Evolutionary conservation across 495 filamentous ascomycete genomes (phyloP).

Genomic region (Jackrogersella multiformis): DNA sequence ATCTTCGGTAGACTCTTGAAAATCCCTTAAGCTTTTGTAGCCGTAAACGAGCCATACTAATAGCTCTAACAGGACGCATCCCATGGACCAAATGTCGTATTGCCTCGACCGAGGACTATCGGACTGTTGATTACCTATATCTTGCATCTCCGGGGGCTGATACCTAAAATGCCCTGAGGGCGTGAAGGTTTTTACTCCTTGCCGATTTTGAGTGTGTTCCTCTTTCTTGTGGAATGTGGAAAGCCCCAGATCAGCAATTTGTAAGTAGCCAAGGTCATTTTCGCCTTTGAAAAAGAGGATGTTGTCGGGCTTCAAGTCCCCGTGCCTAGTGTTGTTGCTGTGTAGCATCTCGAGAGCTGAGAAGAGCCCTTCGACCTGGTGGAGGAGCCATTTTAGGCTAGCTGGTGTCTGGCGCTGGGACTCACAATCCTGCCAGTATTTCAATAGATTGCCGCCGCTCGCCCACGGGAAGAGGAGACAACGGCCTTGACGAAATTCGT

Average conservation of each 20-base stretch:
- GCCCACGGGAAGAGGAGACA: background rate
- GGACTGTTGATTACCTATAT: background rate
- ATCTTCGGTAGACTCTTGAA: background rate
- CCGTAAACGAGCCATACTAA: slow-evolving; percentile 48
- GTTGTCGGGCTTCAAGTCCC: slow-evolving; percentile 34
- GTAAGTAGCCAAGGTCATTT: background rate
- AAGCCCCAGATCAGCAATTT: background rate
- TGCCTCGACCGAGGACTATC: slow-evolving; percentile 31
- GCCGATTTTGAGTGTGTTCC: background rate
- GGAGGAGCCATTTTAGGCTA: background rate
- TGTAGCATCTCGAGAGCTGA: background rate
- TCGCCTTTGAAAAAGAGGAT: slow-evolving; percentile 18
- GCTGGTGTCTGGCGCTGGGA: background rate
- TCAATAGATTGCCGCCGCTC: background rate
- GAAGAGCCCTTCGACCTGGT: background rate
- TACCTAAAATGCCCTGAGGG: background rate
- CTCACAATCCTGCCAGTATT: background rate
- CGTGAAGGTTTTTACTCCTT: background rate
- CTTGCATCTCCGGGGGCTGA: background rate
- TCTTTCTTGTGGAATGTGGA: background rate
- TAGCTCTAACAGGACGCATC: slow-evolving; percentile 47
- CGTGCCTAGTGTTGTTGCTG: slow-evolving; percentile 6
- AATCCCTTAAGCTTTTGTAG: background rate
- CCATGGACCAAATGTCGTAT: slow-evolving; percentile 52
- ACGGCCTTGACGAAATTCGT: background rate